Base-by-base conservation (phyloP, 2,329 filamentous ascomycete species). In the Kalaharituber pfeilii region DNA sequence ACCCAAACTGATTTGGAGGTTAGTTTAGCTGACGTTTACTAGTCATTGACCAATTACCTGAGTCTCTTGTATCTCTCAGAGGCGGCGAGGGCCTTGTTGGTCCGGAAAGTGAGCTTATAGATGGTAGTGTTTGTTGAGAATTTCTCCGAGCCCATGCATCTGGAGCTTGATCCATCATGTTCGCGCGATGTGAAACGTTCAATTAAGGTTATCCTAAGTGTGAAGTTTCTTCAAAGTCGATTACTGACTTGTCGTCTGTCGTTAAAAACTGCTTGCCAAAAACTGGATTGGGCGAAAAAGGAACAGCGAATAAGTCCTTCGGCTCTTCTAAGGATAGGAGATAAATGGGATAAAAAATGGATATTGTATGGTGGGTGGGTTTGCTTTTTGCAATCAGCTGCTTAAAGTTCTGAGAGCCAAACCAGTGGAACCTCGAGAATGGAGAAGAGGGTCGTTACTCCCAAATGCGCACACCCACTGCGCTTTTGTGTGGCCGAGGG, bases 41-140 rank as follows among this genome's bases (percentile, higher is more conserved):
- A 11, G 57, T 44, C 56, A 64, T 59, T 29, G 62, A 64, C 62
- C 62, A 64, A 56, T 64, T 64, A 25, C 62, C 62, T 11, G 62
- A 64, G 53, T 64, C 62, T 45, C 62, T 54, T 24, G 60, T 50
- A 47, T 63, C 62, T 15, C 55, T 56, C 18, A 57, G 51, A 45
- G 59, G 59, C n/a, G 42, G 42, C 22, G 42, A 47, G 4, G 42
- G 42, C 22, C 42, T 47, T 25, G 24, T 13, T 47, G 42, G 15
- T 5, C 42, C 42, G 18, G 42, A 47, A 11, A 47, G 22, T 20
- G 42, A 13, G 24, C 42, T 47, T 47, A 47, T 47, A 20, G 42
- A 47, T 22, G 42, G 42, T 47, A 47, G 24, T 47, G 42, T 47
- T 25, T 47, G 42, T 5, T 47, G 42, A 13, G 42, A 47, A 47